Evolutionary conservation across 2,329 filamentous ascomycete species (phyloP), one percentile per base, ranked within the genome.

Genomic region (Epichloe amarillans): DNA sequence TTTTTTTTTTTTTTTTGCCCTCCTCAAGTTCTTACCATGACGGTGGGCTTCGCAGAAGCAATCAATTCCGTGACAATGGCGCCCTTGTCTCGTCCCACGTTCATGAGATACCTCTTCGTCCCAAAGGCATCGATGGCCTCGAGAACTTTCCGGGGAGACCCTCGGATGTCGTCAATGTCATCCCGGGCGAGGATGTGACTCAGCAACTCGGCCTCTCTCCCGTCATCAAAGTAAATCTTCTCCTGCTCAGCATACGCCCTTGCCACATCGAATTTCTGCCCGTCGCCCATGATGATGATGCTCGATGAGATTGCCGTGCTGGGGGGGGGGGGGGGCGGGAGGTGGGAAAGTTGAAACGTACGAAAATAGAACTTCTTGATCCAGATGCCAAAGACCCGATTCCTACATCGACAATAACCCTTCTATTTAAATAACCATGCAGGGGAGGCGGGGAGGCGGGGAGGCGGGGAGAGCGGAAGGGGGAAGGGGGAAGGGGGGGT

Each of bases 71-170:
- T 75, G 2, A 91, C 79, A 49, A 88, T 83, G 54, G 73, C 75
- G 45, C 84, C 86, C 67, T 93, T 93, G 60, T 81, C 73, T 57
- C 82, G 75, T 40, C 87, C 86, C 2, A 93, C 79, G 56, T 89
- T 91, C 83, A 91, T 91, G 48, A 91, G 75, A 55, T 83, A 86
- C 15, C 15, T 42, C 12, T 46, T 15, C 14, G 58, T 59, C 17
- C 61, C 69, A 57, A 66, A 91, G 49, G 84, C 77, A 60, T 91
- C 84, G 62, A 91, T 88, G 30, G 79, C 79, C 26, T 73, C 71
- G 0, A 90, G 71, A 1, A 91, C 76, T 51, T 74, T 75, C 15
- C 74, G 61, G 0, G 86, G 85, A 19, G 78, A 80, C 19, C 77
- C 80, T 47, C 82, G 73, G 50, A 89, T 74, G 48, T 79, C 69